Base-by-base conservation (phyloP, 2,329 filamentous ascomycete species). In the Stemphylium beticola region DNA sequence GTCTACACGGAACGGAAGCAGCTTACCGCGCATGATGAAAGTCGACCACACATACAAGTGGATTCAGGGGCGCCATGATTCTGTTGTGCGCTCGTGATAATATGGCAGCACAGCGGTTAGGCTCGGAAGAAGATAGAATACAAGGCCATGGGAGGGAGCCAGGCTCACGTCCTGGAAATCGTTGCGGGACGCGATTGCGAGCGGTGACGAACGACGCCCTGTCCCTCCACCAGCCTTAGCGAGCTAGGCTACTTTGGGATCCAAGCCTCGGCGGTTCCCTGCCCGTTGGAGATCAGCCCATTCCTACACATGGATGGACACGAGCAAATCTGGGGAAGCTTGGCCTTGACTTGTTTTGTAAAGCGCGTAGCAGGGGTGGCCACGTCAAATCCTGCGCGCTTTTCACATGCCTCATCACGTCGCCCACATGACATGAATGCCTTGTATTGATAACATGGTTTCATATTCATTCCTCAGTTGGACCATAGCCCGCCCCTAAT, bases 1-100 rank as follows among this genome's bases (percentile, higher is more conserved):
- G 4, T 24, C 33, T 14, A 44, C 15, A 57, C 44, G 56, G 29
- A 34, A 14, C 10, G 12, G 45, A 32, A 32, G 12, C 29, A 41
- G 32, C 67, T 46, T 58, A 78, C 76, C 80, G 74, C 44, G 79
- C 79, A 67, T 83, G 81, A 67, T 83, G 80, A 61, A 83, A 83
- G 65, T 81, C 81, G 57, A 83, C 81, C 41, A 83, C 75, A 69
- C 78, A 81, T 58, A 83, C 76, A 40, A 83, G 62, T 38, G 65
- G 65, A 36, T 59, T 55, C 17, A 65, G 65, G 33, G 80, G 79
- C 48, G 71, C 67, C 66, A 81, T 82, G 34, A 24, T 24, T 24
- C 3, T 24, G 64, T 58, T 50, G 44, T 62, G 61, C 59, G 66
- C 52, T 55, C 17, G 20, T 15, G 20, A 17, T 18, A 32, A 43